Percentiles rank a stretch among this genome's conserved stretches.
Conservation (phyloP, 306 rosid genomes). For the Geum urbanum region DNA sequence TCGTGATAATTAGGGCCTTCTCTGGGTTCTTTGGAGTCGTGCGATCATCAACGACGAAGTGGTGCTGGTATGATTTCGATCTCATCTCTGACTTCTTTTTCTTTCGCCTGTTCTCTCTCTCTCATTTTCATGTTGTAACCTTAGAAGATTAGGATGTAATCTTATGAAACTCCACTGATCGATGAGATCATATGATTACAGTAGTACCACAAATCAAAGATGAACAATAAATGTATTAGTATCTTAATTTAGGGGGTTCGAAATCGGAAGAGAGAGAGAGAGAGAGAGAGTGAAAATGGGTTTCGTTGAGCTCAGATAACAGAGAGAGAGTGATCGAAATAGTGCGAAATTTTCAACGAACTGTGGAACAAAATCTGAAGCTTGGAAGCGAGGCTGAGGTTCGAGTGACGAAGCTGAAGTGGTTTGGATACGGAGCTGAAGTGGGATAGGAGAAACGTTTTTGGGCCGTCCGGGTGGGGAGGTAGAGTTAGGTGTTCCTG, state of each 20-base stretch:
- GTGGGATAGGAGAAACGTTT: slow-evolving; percentile 36
- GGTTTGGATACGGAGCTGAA: background rate
- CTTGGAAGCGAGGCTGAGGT: slow-evolving; percentile 45
- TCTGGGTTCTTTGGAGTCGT: no score
- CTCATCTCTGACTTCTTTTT: no score
- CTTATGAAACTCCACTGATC: no score
- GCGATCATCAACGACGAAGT: no score
- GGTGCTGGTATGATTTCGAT: no score
- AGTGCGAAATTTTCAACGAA: slow-evolving; percentile 93
- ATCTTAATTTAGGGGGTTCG: slow-evolving; percentile 47
- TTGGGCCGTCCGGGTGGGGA: slow-evolving; percentile 20
- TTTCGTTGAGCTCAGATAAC: slow-evolving; percentile 42
- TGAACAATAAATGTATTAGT: no score
- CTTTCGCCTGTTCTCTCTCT: no score
- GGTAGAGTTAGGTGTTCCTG: slow-evolving; percentile 10
- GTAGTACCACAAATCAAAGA: no score
- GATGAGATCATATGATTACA: no score
- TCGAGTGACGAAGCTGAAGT: slow-evolving; percentile 39
- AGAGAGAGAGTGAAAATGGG: slow-evolving; percentile 25
- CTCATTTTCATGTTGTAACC: no score
- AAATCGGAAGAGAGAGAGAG: slow-evolving; percentile 32
- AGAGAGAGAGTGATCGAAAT: slow-evolving; percentile 70
- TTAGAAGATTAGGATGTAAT: no score
- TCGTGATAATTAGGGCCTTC: no score
- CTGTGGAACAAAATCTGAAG: slow-evolving; percentile 62